Conservation (phyloP, 305 asterid genomes). For the Lippia alba region DNA sequence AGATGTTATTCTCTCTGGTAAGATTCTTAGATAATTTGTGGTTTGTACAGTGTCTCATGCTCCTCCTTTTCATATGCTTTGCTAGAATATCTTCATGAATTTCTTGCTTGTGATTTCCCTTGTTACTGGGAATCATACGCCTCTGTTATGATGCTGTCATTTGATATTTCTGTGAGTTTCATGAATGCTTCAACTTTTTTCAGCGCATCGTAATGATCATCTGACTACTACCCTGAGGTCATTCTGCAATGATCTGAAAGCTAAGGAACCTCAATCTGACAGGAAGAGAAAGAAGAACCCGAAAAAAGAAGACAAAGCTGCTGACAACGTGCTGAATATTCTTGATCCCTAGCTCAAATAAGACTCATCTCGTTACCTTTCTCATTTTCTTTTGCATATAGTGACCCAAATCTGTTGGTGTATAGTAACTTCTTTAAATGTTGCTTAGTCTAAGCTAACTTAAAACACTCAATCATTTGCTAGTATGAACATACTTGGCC, state of each 20-base stretch:
- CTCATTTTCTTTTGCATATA: too few relatives aligned
- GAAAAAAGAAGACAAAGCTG: slow-evolving; percentile 52
- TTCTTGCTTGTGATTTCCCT: background rate
- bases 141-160: slow-evolving; percentile 2
- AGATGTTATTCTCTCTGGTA: slow-evolving; percentile 89
- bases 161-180: background rate
- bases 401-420: too few relatives aligned
- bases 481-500: too few relatives aligned
- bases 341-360: slow-evolving; percentile 43
- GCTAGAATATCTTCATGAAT: background rate
- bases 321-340: slow-evolving; percentile 46
- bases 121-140: slow-evolving; percentile 6
- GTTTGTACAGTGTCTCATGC: background rate
- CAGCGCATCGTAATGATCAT: slow-evolving; percentile 88
- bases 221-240: slow-evolving; percentile 71
- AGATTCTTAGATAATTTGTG: slow-evolving; percentile 29
- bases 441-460: too few relatives aligned
- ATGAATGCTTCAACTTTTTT: slow-evolving; percentile 32
- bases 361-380: background rate
- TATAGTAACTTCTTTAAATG: too few relatives aligned
- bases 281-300: slow-evolving; percentile 72
- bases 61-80: slow-evolving; percentile 4
- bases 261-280: slow-evolving; percentile 72
- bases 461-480: too few relatives aligned
- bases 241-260: slow-evolving; percentile 65